Percentiles rank a stretch among this genome's conserved stretches.
These are phyloP conservation scores for Persicaria maculosa DNA, from an alignment of 148 eudicot species.

Conservation along the genomic window DNA sequence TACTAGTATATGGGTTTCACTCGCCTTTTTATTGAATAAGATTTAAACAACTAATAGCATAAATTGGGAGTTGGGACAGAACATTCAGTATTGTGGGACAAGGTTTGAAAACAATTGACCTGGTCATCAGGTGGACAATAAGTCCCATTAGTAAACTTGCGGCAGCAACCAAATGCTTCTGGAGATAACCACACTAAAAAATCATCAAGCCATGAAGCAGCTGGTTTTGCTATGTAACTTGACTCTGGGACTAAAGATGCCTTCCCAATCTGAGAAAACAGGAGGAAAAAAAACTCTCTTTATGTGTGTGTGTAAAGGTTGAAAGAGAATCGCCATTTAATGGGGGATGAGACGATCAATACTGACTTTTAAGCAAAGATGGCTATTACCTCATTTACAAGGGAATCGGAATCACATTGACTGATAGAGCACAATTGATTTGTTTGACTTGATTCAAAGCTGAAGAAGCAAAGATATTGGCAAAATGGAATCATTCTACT, in stretches of 20 bases:
- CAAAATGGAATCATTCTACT: constrained; percentile 11
- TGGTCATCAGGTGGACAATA: constrained; percentile 97
- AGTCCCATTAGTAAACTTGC: constrained; percentile 86
- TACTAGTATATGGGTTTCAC: neutral
- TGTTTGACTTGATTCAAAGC: constrained; percentile 89
- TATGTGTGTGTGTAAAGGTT: neutral
- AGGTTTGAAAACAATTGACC: constrained; percentile 28
- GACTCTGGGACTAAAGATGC: constrained; percentile 75
- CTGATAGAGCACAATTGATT: constrained; percentile 91
- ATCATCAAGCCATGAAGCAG: constrained; percentile 99
- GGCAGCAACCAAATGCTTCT: constrained; percentile 99
- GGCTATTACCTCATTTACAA: constrained; percentile 72
- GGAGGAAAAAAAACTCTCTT: neutral
- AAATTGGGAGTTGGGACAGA: constrained; percentile 5
- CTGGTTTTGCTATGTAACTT: constrained; percentile 93
- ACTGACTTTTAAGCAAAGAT: constrained; percentile 5
- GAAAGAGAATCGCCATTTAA: neutral
- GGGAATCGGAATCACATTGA: constrained; percentile 89
- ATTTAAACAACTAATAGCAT: too few relatives aligned
- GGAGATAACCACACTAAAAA: constrained; percentile 98
- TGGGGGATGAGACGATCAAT: neutral
- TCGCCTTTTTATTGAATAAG: too few relatives aligned
- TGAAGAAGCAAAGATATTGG: constrained; percentile 29
- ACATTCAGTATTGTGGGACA: constrained; percentile 5
- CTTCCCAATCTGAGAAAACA: constrained; percentile 58